phyloP scores from a whole-genome alignment of 129 eudicot genomes.

The Chrysanthemum lavandulifolium region DNA sequence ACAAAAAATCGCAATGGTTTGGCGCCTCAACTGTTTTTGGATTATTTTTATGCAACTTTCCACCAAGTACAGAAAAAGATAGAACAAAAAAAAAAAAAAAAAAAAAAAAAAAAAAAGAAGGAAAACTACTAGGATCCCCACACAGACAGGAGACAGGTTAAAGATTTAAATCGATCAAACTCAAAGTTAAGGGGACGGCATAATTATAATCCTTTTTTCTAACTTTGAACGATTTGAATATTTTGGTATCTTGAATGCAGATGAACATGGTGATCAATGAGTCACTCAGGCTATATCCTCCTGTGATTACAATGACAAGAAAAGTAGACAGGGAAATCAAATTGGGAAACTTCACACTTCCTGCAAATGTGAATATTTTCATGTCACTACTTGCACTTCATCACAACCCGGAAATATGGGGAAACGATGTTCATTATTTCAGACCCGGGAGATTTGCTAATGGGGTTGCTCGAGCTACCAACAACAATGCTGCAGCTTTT shows the following conservation, averaged over 20 bases:
- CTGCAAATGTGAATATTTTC: conserved; percentile 34
- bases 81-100: too few relatives aligned
- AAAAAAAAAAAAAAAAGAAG: too few relatives aligned
- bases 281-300: conserved; percentile 49
- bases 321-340: conserved; percentile 29
- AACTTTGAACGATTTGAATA: background rate
- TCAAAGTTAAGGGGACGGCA: too few relatives aligned
- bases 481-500: conserved; percentile 45
- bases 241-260: conserved; percentile 23
- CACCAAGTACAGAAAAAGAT: too few relatives aligned
- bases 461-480: conserved; percentile 62
- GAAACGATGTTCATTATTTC: conserved; percentile 47
- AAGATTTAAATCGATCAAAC: too few relatives aligned
- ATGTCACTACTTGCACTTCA: conserved; percentile 51
- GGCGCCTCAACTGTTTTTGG: too few relatives aligned
- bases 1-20: too few relatives aligned
- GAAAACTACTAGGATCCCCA: too few relatives aligned
- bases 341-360: conserved; percentile 41
- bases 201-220: too few relatives aligned
- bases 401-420: conserved; percentile 54
- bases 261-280: conserved; percentile 59
- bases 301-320: conserved; percentile 37
- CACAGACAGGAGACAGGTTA: too few relatives aligned
- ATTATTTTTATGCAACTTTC: too few relatives aligned
- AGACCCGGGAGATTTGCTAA: conserved; percentile 55